Percentiles rank a stretch among this genome's conserved stretches.
These are phyloP conservation scores for Cymbidium sinense DNA, from an alignment of 106 monocot genomes.

Conservation along the genomic window DNA sequence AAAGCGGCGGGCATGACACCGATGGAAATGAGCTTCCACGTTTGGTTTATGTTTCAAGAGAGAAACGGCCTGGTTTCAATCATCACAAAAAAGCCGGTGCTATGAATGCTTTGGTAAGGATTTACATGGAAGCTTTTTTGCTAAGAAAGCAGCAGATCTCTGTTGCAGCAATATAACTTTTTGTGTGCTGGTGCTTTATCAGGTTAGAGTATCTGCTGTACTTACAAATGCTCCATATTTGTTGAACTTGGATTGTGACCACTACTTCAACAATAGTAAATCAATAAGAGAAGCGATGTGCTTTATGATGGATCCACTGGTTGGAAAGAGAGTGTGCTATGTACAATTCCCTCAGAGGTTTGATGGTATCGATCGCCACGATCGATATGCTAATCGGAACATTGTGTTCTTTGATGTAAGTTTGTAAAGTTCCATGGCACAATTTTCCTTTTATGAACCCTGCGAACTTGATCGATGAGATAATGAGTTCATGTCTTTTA, in stretches of 20 bases:
- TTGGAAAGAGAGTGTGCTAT: constrained; percentile 63
- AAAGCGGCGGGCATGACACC: constrained; percentile 54
- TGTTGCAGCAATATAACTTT: not conserved
- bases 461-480: not conserved
- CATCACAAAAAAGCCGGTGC: constrained; percentile 67
- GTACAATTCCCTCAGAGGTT: constrained; percentile 80
- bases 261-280: constrained; percentile 75
- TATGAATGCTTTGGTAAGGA: constrained; percentile 56
- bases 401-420: constrained; percentile 81
- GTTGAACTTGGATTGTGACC: constrained; percentile 77
- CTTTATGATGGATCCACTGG: constrained; percentile 72
- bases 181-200: not conserved
- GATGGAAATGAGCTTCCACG: constrained; percentile 62
- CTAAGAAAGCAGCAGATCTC: not conserved
- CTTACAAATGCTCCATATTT: constrained; percentile 70
- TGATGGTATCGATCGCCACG: constrained; percentile 66
- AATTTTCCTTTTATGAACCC: not conserved
- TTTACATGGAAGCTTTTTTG: not conserved
- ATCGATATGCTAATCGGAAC: constrained; percentile 71
- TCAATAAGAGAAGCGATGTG: constrained; percentile 72
- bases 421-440: not conserved
- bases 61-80: constrained; percentile 55
- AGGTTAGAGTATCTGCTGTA: constrained; percentile 75
- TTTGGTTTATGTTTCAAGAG: constrained; percentile 58
- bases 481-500: not conserved